Evolutionary conservation across 169 alveolate genomes (phyloP).

Genomic region (Cryptosporidium meleagridis): DNA sequence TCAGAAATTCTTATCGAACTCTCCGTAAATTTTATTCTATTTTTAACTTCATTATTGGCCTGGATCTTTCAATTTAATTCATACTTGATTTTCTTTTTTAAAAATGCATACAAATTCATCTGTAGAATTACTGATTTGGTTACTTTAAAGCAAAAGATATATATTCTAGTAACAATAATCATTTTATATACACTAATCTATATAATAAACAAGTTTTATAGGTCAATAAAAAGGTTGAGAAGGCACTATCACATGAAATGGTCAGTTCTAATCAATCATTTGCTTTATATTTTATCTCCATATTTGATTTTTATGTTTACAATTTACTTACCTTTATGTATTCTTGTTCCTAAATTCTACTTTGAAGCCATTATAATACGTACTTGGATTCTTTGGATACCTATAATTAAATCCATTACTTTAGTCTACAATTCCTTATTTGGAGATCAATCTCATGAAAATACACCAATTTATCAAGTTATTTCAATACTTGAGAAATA

Average conservation of each 20-base stretch:
- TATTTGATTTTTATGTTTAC: constrained; percentile 38
- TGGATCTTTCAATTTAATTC: constrained; percentile 55
- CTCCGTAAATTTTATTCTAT: not conserved
- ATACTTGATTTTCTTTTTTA: not conserved
- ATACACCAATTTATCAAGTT: not conserved
- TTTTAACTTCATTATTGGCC: not conserved
- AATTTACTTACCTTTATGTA: constrained; percentile 51
- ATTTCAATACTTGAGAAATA: constrained; percentile 4
- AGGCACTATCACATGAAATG: constrained; percentile 9
- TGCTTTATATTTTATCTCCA: constrained; percentile 33
- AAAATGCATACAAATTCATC: not conserved
- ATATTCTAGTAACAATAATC: constrained; percentile 15
- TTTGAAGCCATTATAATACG: constrained; percentile 33
- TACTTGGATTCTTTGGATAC: constrained; percentile 63
- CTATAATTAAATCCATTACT: constrained; percentile 2
- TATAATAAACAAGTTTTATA: not conserved
- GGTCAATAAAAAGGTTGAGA: not conserved
- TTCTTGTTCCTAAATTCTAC: constrained; percentile 23
- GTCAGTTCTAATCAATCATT: constrained; percentile 24
- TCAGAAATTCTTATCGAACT: constrained; percentile 49
- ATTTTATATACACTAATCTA: not conserved
- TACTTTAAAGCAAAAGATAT: constrained; percentile 25
- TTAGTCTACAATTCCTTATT: constrained; percentile 2
- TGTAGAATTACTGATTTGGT: not conserved
- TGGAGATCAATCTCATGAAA: not conserved